A percentile compares a stretch with the other conserved stretches of the same genome.
phyloP scores from a whole-genome alignment of 345 rosid genomes.

The Odontarrhena argentea region DNA sequence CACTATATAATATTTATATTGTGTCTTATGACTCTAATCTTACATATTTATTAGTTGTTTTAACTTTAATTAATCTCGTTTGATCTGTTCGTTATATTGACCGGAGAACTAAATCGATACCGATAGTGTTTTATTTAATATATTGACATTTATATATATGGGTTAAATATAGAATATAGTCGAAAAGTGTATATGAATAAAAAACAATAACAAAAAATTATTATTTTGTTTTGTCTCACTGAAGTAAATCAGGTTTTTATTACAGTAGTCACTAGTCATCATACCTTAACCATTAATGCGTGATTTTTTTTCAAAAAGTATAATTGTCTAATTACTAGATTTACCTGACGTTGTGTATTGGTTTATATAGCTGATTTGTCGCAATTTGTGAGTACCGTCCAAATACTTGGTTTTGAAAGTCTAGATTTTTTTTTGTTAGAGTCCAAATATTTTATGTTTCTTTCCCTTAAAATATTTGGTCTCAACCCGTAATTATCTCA shows the following conservation, averaged over 20 bases:
- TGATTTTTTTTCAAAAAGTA: neutral
- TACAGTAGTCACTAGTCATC: neutral
- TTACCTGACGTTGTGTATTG: conserved; percentile 10
- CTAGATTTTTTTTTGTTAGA: neutral
- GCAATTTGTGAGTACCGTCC: conserved; percentile 19
- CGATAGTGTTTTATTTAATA: neutral
- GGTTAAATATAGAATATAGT: conserved; percentile 4
- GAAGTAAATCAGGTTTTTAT: neutral
- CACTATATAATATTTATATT: neutral
- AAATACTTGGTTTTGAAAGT: conserved; percentile 14
- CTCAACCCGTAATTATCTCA: conserved; percentile 36
- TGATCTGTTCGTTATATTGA: conserved; percentile 36
- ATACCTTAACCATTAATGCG: neutral
- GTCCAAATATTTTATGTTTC: conserved; percentile 4
- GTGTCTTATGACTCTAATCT: neutral
- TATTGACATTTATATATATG: conserved; percentile 7
- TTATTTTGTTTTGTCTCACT: neutral
- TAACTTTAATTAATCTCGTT: conserved; percentile 10
- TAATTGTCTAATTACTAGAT: neutral
- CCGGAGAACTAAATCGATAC: conserved; percentile 12
- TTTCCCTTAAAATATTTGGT: conserved; percentile 11
- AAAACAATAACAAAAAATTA: neutral
- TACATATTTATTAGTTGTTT: neutral
- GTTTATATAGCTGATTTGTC: conserved; percentile 17
- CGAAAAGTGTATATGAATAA: neutral